These are phyloP conservation scores for Aphanoascus verrucosus DNA, from an alignment of 2,329 filamentous ascomycete species.

Conservation along the genomic window DNA sequence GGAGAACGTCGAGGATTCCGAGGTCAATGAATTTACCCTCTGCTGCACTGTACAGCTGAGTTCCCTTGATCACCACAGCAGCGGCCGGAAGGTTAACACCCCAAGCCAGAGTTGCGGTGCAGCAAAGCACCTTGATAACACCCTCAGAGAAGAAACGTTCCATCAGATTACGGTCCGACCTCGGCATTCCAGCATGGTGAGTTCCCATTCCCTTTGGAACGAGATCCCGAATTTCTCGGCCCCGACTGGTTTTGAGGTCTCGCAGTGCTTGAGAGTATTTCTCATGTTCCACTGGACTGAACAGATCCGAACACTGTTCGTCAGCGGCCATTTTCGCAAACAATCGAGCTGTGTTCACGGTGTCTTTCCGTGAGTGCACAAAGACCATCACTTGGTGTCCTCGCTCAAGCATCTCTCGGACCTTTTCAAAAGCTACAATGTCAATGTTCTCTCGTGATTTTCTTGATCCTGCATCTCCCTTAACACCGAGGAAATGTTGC, in stretches of 20 bases:
- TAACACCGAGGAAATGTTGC: slow-evolving; percentile 94
- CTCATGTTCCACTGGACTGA: slow-evolving; percentile 70
- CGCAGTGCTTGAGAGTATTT: slow-evolving; percentile 67
- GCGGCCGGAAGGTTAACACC: slow-evolving; percentile 96
- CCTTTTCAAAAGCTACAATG: slow-evolving; percentile 79
- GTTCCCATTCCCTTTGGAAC: slow-evolving; percentile 85
- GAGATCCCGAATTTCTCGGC: slow-evolving; percentile 77
- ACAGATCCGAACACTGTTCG: slow-evolving; percentile 65
- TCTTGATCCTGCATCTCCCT: slow-evolving; percentile 56
- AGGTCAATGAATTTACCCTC: slow-evolving; percentile 95
- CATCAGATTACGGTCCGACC: slow-evolving; percentile 89
- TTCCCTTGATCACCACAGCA: slow-evolving; percentile 95
- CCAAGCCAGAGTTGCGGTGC: slow-evolving; percentile 95
- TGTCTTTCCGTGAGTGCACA: slow-evolving; percentile 93
- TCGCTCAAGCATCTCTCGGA: slow-evolving; percentile 76
- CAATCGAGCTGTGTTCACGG: slow-evolving; percentile 74
- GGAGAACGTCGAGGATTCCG: slow-evolving; percentile 89
- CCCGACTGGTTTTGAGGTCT: slow-evolving; percentile 77
- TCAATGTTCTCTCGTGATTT: slow-evolving; percentile 84
- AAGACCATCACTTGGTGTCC: slow-evolving; percentile 99
- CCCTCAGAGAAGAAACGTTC: slow-evolving; percentile 84
- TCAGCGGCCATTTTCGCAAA: slow-evolving; percentile 79
- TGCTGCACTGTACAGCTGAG: slow-evolving; percentile 90
- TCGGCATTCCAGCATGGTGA: slow-evolving; percentile 93
- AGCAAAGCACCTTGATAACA: slow-evolving; percentile 93